A percentile compares a stretch with the other conserved stretches of the same genome.
These are phyloP conservation scores for Backusella circina DNA, from an alignment of 192 early-diverging fungal genomes.

Conservation along the genomic window DNA sequence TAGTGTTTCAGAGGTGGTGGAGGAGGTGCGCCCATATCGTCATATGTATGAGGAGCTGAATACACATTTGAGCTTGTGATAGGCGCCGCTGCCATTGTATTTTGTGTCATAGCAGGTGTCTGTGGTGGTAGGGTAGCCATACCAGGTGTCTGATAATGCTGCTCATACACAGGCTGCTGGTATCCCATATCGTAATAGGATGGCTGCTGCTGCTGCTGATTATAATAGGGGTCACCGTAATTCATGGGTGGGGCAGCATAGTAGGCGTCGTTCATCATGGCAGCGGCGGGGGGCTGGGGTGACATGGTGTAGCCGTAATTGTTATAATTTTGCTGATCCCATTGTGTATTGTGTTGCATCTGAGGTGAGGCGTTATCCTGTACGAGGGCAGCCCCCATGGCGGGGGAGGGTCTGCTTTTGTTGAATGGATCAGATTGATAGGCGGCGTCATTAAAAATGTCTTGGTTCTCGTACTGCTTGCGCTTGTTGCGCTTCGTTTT, in stretches of 20 bases:
- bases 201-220: neutral
- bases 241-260: neutral
- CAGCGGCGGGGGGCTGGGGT: neutral
- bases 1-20: neutral
- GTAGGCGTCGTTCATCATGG: neutral
- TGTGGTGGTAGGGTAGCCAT: neutral
- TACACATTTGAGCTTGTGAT: neutral
- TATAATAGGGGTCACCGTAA: neutral
- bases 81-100: neutral
- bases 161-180: neutral
- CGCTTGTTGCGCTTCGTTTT: slow-evolving; percentile 24
- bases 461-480: neutral
- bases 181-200: neutral
- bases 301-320: neutral
- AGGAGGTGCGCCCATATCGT: neutral
- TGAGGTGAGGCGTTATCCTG: neutral
- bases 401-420: neutral
- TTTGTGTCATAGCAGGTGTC: neutral
- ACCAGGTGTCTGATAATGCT: neutral
- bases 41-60: neutral
- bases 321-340: slow-evolving; percentile 1
- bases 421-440: neutral
- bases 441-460: neutral
- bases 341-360: neutral
- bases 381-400: neutral